A percentile compares a stretch with the other conserved stretches of the same genome.
phyloP scores from a whole-genome alignment of 2,329 filamentous ascomycete species.

The Botrytis hyacinthi region DNA sequence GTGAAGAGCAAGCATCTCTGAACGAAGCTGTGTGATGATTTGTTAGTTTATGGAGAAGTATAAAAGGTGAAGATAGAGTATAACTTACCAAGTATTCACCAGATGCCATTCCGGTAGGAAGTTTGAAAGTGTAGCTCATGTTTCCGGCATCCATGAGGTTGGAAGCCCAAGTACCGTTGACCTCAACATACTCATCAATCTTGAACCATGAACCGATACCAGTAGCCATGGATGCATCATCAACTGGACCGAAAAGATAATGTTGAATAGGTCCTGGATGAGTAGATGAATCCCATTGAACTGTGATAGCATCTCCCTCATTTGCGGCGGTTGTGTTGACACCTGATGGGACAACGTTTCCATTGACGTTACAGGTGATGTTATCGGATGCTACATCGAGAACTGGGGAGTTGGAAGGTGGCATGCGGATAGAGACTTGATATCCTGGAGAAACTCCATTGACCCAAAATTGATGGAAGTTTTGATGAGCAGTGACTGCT shows the following conservation, averaged over 20 bases:
- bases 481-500: conserved; percentile 41
- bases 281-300: conserved; percentile 42
- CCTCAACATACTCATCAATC: conserved; percentile 36
- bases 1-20: conserved; percentile 35
- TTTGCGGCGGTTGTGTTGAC: conserved; percentile 39
- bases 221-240: conserved; percentile 32
- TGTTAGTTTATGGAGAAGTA: background rate
- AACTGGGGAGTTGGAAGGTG: conserved; percentile 51
- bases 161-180: conserved; percentile 37
- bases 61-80: too few relatives aligned
- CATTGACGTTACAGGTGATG: conserved; percentile 50
- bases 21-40: conserved; percentile 24
- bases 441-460: conserved; percentile 41
- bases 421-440: conserved; percentile 44
- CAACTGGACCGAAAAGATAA: conserved; percentile 40
- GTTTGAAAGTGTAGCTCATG: conserved; percentile 32
- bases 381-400: conserved; percentile 46
- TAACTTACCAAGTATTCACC: conserved; percentile 30
- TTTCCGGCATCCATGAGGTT: conserved; percentile 34
- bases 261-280: conserved; percentile 45
- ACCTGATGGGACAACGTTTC: conserved; percentile 37
- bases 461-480: conserved; percentile 45
- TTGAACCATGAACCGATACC: conserved; percentile 39
- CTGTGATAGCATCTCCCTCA: conserved; percentile 41
- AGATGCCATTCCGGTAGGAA: conserved; percentile 29